Evolutionary conservation across 23 red algal species (phyloP), one percentile per base, ranked within the genome.

Genomic region (Cyanidiococcus yangmingshanensis): DNA sequence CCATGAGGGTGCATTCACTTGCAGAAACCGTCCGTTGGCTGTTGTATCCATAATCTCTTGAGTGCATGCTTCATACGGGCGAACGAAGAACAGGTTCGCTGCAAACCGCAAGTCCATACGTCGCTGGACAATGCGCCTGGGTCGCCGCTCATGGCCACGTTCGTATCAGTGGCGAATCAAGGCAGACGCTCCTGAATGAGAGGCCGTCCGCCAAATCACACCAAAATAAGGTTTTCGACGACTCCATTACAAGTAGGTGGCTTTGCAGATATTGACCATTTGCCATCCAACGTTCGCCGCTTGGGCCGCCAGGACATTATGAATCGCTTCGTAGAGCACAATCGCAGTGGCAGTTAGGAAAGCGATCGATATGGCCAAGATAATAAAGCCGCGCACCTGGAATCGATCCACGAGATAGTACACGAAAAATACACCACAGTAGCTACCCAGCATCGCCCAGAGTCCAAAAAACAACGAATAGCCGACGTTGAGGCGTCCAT

Each of bases 361-460:
- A 25, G 63, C 63, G 27, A 71, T 32, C 12, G 63, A 32, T 3
- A 71, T 25, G 7, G 63, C 63, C 63, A 71, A 29, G 7, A 71
- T 35, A 29, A 71, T 32, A 7, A 71, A 35, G 3, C 16, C 63
- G 3, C 32, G 21, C 16, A 71, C 7, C 32, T 71, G 63, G 27
- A 32, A 71, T 12, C 63, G 63, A 25, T 71, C 63, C 63, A 71
- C 63, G 63, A 71, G 32, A 71, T 32, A 71, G 63, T 71, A 71
- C 7, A 71, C 63, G n/a, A 71, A 35, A 7, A 71, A 32, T 29
- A 71, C 63, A 25, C 63, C 63, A 29, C 21, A 17, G 32, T 71
- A 71, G 27, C 63, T 71, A 29, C 63, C 63, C 63, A 71, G 27
- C 63, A 71, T 25, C 32, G 63, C 63, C 63, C 63, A 71, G n/a